Conservation (phyloP, 108 stramenopile species). For the Nannochloropsis granulata region DNA sequence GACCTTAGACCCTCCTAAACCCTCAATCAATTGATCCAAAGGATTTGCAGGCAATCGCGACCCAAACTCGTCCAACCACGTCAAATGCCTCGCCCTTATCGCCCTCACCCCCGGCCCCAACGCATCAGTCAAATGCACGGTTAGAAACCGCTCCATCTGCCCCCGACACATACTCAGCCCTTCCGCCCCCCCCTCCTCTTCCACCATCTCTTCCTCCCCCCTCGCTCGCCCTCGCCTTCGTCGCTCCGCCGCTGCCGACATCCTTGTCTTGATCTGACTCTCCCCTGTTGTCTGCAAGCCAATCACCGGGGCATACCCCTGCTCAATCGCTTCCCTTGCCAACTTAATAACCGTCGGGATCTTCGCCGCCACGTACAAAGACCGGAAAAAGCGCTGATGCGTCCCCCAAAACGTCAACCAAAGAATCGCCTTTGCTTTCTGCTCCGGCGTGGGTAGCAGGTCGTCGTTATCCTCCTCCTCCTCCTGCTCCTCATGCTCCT, state of each 20-base stretch:
- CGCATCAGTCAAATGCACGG: background rate
- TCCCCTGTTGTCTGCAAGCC: constrained; percentile 56
- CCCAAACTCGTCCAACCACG: constrained; percentile 15
- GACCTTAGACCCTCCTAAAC: constrained; percentile 45
- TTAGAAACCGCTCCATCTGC: background rate
- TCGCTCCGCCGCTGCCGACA: constrained; percentile 33
- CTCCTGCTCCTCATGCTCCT: background rate
- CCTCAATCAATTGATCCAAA: constrained; percentile 51
- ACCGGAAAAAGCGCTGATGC: constrained; percentile 61
- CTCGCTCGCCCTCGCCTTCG: background rate
- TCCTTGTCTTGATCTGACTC: constrained; percentile 25
- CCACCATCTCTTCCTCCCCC: background rate
- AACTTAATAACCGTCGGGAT: constrained; percentile 43
- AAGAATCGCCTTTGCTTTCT: background rate
- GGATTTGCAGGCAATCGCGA: constrained; percentile 47
- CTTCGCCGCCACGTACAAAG: constrained; percentile 55
- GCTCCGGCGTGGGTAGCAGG: background rate
- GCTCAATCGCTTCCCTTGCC: constrained; percentile 30
- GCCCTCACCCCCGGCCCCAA: background rate
- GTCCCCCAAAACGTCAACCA: constrained; percentile 55
- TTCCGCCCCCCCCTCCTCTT: background rate
- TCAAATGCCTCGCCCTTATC: background rate
- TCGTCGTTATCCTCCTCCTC: background rate
- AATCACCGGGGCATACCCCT: constrained; percentile 38
- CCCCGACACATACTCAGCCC: background rate